Evolutionary conservation across 1,284 basidiomycete species (phyloP).

Genomic region (Tylopilus sp.): DNA sequence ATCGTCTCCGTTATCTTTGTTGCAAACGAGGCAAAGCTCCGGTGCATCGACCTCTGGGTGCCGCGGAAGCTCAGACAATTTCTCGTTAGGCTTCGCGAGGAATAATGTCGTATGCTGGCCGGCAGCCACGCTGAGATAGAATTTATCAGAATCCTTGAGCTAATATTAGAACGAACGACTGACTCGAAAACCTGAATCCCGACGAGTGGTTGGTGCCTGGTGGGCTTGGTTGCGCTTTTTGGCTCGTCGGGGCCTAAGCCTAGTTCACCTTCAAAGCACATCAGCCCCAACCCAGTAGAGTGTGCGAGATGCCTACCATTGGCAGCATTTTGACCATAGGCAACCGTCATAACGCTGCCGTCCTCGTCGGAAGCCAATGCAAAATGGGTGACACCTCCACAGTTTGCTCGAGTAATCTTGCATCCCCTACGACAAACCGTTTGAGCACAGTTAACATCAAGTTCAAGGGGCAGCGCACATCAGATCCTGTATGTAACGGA

Average conservation of each 20-base stretch:
- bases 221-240: conserved; percentile 87
- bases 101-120: conserved; percentile 86
- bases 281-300: neutral
- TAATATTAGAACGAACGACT: conserved; percentile 23
- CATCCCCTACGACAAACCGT: conserved; percentile 52
- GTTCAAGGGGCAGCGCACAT: conserved; percentile 43
- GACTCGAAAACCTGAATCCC: conserved; percentile 79
- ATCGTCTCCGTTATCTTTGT: conserved; percentile 62
- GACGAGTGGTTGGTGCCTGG: conserved; percentile 62
- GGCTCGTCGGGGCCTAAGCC: conserved; percentile 77
- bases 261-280: conserved; percentile 55
- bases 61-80: conserved; percentile 68
- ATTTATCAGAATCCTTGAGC: neutral
- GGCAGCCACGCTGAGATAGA: conserved; percentile 61
- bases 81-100: conserved; percentile 67
- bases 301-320: conserved; percentile 47
- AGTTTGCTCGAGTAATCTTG: conserved; percentile 62
- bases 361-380: conserved; percentile 71
- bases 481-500: conserved; percentile 79
- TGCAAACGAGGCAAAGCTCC: conserved; percentile 71
- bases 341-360: conserved; percentile 72
- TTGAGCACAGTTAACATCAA: neutral
- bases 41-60: conserved; percentile 74
- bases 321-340: conserved; percentile 80
- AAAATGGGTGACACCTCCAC: conserved; percentile 91